Conservation (phyloP, 305 asterid species). For the Plantago rigida region DNA sequence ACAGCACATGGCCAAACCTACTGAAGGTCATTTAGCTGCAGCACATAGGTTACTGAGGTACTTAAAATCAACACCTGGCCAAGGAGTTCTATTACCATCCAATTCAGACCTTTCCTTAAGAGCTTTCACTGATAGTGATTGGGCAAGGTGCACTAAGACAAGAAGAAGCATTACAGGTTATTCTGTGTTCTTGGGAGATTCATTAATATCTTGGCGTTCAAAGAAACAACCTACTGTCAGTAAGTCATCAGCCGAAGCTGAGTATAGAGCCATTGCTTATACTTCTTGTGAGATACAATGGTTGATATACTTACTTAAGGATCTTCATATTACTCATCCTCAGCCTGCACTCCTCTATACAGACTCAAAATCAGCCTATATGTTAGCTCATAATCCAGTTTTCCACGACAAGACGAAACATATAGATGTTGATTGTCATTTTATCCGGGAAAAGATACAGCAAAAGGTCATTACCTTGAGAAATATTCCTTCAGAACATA, state of each 20-base stretch:
- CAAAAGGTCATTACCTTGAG: neutral
- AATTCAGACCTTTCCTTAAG: neutral
- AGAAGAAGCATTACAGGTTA: neutral
- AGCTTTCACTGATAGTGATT: neutral
- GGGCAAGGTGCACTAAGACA: neutral
- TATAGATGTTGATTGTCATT: neutral
- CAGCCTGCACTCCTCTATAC: neutral
- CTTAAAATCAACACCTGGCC: neutral
- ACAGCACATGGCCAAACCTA: neutral
- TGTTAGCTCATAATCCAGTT: neutral
- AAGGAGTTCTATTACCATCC: neutral
- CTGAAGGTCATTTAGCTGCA: neutral
- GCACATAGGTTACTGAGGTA: neutral
- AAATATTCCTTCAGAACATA: neutral
- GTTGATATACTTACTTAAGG: no score
- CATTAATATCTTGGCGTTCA: no score
- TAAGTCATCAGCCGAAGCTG: neutral
- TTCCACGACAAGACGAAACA: neutral
- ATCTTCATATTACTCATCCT: neutral
- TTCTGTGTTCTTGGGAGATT: neutral
- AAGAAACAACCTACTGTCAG: slow-evolving; percentile 1
- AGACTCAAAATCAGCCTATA: neutral
- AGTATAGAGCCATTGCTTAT: neutral
- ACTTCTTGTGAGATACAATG: neutral
- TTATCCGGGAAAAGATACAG: neutral